Evolutionary conservation across 2,329 filamentous ascomycete genomes (phyloP), one percentile per base, ranked within the genome.

Genomic region (Leptographium wingfieldii): DNA sequence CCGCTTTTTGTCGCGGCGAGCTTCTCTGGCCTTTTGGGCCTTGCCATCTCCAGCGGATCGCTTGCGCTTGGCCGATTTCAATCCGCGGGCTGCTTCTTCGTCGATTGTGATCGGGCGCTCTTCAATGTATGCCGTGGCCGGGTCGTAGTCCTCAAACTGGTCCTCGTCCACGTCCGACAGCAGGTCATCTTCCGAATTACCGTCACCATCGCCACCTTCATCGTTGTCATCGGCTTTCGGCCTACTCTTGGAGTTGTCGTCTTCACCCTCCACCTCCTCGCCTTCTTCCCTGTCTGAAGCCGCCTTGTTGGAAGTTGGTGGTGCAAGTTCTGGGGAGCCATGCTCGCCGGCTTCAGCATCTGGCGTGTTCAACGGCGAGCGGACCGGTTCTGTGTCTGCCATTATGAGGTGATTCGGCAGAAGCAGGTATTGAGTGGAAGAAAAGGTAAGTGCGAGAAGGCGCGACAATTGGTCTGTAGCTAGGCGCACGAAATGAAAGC

Each of bases 11-110:
- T 85, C 86, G 67, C 85, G 79, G 57, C 84, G 79, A n/a, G 83
- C 85, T 67, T 85, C 87, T 70, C 87, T 85, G 58, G 88, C 87
- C 74, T 90, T 94, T 72, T 87, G 89, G 52, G 77, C 73, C 33
- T 61, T 59, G 5, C 54, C 59, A 4, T 55, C 56, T 79, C 84
- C 84, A 40, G 81, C 86, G 10, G 77, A 69, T 60, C 88, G 81
- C 74, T 86, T 86, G 61, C 83, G 73, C 72, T 84, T 85, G n/a
- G 77, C 77, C 0, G 82, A 82, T 69, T 86, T 86, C 38, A 87
- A 71, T 3, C 82, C 84, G 60, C 79, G 78, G 7, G 82, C 82
- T 59, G 82, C 77, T 63, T 86, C 83, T 66, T 86, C 84, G 66
- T 87, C 84, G 63, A 87, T 86, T 33, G 83, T 81, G n/a, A 85